phyloP scores from a whole-genome alignment of 1,284 basidiomycete genomes.

The Pholiota adiposa region DNA sequence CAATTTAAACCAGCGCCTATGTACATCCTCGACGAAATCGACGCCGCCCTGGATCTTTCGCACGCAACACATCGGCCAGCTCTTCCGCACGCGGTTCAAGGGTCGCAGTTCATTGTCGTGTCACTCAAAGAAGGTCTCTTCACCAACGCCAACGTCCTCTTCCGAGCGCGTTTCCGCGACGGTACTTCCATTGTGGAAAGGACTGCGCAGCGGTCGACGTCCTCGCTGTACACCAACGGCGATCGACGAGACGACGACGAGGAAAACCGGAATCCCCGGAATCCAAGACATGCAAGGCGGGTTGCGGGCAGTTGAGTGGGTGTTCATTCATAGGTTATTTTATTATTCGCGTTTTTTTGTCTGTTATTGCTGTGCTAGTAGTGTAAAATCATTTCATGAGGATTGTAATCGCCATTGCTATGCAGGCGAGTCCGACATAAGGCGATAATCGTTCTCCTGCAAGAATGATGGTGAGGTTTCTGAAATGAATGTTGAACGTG shows the following conservation, averaged over 20 bases:
- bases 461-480: background rate
- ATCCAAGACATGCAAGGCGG: slow-evolving; percentile 28
- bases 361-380: slow-evolving; percentile 20
- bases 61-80: slow-evolving; percentile 97
- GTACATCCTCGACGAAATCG: slow-evolving; percentile 99
- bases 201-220: slow-evolving; percentile 64
- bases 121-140: slow-evolving; percentile 97
- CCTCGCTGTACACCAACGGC: slow-evolving; percentile 38
- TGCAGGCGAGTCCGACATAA: slow-evolving; percentile 80
- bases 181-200: slow-evolving; percentile 91
- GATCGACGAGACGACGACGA: slow-evolving; percentile 34
- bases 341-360: slow-evolving; percentile 19
- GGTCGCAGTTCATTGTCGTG: slow-evolving; percentile 98
- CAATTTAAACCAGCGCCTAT: slow-evolving; percentile 99
- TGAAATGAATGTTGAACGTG: background rate
- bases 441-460: slow-evolving; percentile 83
- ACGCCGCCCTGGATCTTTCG: slow-evolving; percentile 93
- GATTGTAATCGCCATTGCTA: slow-evolving; percentile 76
- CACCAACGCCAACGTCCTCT: slow-evolving; percentile 97
- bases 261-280: slow-evolving; percentile 30
- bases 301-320: slow-evolving; percentile 12
- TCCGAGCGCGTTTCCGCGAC: slow-evolving; percentile 90
- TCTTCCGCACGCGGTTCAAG: slow-evolving; percentile 97
- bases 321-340: slow-evolving; percentile 3
- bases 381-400: slow-evolving; percentile 35